Conservation (phyloP, 768 basidiomycete genomes). For the Boletus speciosus region DNA sequence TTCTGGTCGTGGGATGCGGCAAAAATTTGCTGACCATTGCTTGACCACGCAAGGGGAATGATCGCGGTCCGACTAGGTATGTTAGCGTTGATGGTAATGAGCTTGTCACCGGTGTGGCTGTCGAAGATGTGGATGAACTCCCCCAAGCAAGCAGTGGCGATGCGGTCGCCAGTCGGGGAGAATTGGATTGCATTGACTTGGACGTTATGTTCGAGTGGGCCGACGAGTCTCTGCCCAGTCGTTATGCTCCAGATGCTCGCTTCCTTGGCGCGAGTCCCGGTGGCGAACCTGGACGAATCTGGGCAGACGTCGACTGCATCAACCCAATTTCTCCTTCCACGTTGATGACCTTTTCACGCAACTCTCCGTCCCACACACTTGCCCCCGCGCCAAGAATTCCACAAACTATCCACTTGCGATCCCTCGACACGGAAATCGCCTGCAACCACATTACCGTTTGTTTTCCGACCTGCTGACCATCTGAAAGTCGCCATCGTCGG, state of each 20-base stretch:
- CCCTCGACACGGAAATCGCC: background rate
- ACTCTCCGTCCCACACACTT: background rate
- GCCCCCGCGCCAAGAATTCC: background rate
- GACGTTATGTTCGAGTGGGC: background rate
- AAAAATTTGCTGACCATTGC: too few relatives aligned
- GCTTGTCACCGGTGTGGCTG: background rate
- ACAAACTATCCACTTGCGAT: background rate
- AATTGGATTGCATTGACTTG: background rate
- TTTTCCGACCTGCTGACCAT: background rate
- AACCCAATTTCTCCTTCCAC: background rate
- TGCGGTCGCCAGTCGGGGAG: background rate
- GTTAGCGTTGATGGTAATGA: accelerated
- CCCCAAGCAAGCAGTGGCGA: background rate
- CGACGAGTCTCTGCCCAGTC: background rate
- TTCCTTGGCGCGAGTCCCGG: background rate
- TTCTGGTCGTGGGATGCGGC: too few relatives aligned
- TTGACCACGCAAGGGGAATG: too few relatives aligned
- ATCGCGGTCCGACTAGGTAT: too few relatives aligned
- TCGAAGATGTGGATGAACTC: background rate
- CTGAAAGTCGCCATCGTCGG: background rate
- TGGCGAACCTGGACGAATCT: background rate
- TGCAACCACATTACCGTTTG: background rate
- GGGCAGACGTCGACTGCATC: background rate
- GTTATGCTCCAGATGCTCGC: background rate
- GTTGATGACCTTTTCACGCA: background rate